These are phyloP conservation scores for Candida sithepensis DNA, from an alignment of 805 yeast genomes.

Conservation along the genomic window DNA sequence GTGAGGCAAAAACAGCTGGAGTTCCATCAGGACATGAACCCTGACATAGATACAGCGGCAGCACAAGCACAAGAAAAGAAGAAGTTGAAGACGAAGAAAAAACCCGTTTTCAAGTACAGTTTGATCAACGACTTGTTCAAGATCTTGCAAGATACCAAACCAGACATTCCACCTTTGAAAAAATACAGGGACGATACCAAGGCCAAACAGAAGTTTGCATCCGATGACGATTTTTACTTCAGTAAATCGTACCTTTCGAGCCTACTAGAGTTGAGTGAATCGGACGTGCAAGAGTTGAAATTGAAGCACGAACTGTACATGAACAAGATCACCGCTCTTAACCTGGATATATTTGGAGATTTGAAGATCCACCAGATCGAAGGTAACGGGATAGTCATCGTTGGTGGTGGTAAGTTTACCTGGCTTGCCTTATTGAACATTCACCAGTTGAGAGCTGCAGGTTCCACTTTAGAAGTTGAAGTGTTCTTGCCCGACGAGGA, in stretches of 20 bases:
- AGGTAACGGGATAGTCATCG: slow-evolving; percentile 41
- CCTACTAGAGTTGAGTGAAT: slow-evolving; percentile 37
- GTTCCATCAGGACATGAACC: neutral
- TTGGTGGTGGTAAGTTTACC: slow-evolving; percentile 50
- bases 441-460: slow-evolving; percentile 40
- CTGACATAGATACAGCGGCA: neutral
- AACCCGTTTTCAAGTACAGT: slow-evolving; percentile 1
- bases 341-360: slow-evolving; percentile 33
- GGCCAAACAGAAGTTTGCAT: slow-evolving; percentile 42
- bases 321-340: slow-evolving; percentile 28
- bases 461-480: slow-evolving; percentile 48
- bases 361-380: neutral
- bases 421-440: slow-evolving; percentile 50
- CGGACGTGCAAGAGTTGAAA: slow-evolving; percentile 22
- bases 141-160: slow-evolving; percentile 24
- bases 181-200: slow-evolving; percentile 37
- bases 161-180: slow-evolving; percentile 38
- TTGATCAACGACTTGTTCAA: slow-evolving; percentile 23
- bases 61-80: neutral
- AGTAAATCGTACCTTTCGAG: slow-evolving; percentile 42
- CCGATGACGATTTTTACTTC: slow-evolving; percentile 39
- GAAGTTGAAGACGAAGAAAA: neutral
- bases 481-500: slow-evolving; percentile 40
- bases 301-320: slow-evolving; percentile 14
- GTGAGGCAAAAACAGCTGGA: neutral